These are phyloP conservation scores for Galium porrigens DNA, from an alignment of 305 asterid species.

Conservation along the genomic window DNA sequence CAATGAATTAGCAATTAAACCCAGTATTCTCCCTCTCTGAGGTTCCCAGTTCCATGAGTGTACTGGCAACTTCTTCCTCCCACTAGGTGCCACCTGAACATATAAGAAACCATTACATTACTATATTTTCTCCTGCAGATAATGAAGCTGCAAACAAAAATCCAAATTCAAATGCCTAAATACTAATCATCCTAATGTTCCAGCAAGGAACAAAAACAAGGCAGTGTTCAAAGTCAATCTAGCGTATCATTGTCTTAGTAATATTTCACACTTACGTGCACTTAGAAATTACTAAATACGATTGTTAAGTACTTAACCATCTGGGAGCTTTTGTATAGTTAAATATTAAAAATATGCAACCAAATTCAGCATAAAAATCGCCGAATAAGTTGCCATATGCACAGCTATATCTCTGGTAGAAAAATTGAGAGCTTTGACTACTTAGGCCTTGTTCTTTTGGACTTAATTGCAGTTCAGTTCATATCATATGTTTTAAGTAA, in stretches of 20 bases:
- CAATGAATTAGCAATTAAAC: slow-evolving; percentile 64
- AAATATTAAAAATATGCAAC: neutral
- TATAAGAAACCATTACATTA: neutral
- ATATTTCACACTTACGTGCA: neutral
- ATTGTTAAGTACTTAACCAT: neutral
- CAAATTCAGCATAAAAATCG: neutral
- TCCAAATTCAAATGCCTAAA: neutral
- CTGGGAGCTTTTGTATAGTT: neutral
- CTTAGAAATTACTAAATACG: neutral
- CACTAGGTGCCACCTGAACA: slow-evolving; percentile 46
- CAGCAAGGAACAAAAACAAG: neutral
- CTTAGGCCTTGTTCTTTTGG: neutral
- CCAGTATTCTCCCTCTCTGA: slow-evolving; percentile 60
- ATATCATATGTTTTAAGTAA: neutral
- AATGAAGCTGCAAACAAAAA: neutral
- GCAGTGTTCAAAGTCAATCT: neutral
- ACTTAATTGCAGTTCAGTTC: neutral
- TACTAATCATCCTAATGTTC: neutral
- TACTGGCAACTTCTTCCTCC: slow-evolving; percentile 47
- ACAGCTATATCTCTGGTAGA: neutral
- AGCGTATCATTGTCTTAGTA: neutral
- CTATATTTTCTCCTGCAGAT: neutral
- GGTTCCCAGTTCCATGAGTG: slow-evolving; percentile 78
- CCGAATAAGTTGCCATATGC: neutral
- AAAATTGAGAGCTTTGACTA: neutral